Evolutionary conservation across 176 grass and related monocot genomes (phyloP).

Genomic region (Lolium rigidum): DNA sequence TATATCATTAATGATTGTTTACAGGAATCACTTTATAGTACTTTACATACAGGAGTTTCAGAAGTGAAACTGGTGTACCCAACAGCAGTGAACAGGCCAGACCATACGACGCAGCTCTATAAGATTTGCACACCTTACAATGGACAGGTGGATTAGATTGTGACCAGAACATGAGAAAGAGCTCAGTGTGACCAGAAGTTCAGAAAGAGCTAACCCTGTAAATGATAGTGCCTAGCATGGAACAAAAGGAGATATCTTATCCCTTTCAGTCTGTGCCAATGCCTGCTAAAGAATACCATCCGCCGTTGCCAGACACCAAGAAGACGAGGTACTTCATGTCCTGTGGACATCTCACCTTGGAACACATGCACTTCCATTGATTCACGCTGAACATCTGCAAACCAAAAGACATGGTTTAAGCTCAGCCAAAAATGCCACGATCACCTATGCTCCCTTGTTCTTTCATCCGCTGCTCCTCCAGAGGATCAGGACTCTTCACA

Average conservation of each 20-base stretch:
- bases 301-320: slow-evolving; percentile 56
- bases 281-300: slow-evolving; percentile 54
- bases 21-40: slow-evolving; percentile 47
- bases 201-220: slow-evolving; percentile 57
- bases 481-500: slow-evolving; percentile 83
- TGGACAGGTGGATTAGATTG: slow-evolving; percentile 37
- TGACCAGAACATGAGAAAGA: slow-evolving; percentile 39
- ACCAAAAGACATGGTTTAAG: slow-evolving; percentile 32
- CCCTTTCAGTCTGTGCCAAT: slow-evolving; percentile 32
- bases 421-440: slow-evolving; percentile 71
- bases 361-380: slow-evolving; percentile 21
- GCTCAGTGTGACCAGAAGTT: slow-evolving; percentile 35
- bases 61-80: slow-evolving; percentile 50
- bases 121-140: slow-evolving; percentile 63
- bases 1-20: slow-evolving; percentile 48
- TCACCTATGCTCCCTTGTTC: slow-evolving; percentile 55
- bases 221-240: slow-evolving; percentile 46
- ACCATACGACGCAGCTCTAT: slow-evolving; percentile 55
- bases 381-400: slow-evolving; percentile 36
- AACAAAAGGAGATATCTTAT: slow-evolving; percentile 40
- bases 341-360: slow-evolving; percentile 40
- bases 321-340: slow-evolving; percentile 36
- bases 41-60: slow-evolving; percentile 69
- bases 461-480: slow-evolving; percentile 69
- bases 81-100: slow-evolving; percentile 71